Evolutionary conservation across 805 yeast genomes (phyloP), one percentile per base, ranked within the genome.

Genomic region (Candida vaughaniae): DNA sequence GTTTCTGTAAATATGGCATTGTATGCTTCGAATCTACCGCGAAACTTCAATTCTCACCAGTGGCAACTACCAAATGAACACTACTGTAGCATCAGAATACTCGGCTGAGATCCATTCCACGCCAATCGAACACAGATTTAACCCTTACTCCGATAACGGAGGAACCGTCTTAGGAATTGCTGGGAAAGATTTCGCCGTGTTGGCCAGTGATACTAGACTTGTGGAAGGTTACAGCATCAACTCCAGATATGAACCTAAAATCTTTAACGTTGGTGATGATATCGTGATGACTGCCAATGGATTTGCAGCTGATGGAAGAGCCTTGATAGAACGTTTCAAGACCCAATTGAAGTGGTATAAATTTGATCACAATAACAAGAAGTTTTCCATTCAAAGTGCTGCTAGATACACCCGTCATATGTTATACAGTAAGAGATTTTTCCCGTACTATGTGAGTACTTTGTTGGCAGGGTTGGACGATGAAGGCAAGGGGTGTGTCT

Each of bases 131-230:
- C 96, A 90, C 62, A 75, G 84, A 60, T 89, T 89, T 69, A 88
- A 89, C 57, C 97, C 97, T 25, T 89, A 89, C 69, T 69, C 91
- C 20, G 96, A 90, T 63, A 88, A 90, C 53, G 99, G 99, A 52
- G 99, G 99, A 55, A 91, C 98, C 6, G 90, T 91, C 38, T 69
- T 93, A 49, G 99, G 98, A 36, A 93, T 93, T 63, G 97, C 99
- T 1, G 99, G 99, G 34, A 86, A 88, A 60, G 97, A 93, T 63
- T 93, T 89, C 55, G 96, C 96, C 14, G 93, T 93, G 23, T 72
- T 93, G 43, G 99, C 99, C 1, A 98, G 98, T 31, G 99, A 93
- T 62, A 93, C 99, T n/a, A 83, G 99, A 71, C 95, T 85, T 55
- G 87, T 95, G 4, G 82, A 85, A 14, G 99, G 97, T 16, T 93